A percentile compares a stretch with the other conserved stretches of the same genome.
phyloP scores from a whole-genome alignment of 768 basidiomycete species.

The Leccinellum luteum region DNA sequence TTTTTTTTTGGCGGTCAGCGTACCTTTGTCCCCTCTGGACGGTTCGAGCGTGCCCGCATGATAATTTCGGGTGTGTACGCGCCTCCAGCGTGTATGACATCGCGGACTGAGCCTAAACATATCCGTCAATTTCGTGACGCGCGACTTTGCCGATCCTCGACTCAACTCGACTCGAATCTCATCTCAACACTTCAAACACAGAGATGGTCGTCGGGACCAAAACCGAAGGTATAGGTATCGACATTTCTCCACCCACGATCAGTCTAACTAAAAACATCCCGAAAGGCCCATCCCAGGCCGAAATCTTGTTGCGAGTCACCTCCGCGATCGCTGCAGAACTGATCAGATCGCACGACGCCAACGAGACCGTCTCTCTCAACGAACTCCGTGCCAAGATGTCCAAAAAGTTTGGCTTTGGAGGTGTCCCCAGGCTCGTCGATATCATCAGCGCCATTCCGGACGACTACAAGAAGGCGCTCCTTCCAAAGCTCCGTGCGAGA shows the following conservation, averaged over 20 bases:
- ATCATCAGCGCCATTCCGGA: constrained; percentile 98
- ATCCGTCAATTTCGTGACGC: not conserved
- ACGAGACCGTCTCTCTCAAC: constrained; percentile 80
- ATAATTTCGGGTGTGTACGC: constrained; percentile 6
- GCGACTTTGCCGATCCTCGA: not conserved
- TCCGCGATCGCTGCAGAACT: constrained; percentile 94
- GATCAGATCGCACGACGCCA: constrained; percentile 81
- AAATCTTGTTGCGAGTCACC: constrained; percentile 84
- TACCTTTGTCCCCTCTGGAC: constrained; percentile 30
- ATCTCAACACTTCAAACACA: not conserved
- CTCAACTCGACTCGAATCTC: not conserved
- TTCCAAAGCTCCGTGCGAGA: constrained; percentile 88
- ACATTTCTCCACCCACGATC: not conserved
- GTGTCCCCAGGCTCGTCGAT: constrained; percentile 91
- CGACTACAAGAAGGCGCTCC: constrained; percentile 88
- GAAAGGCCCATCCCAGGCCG: constrained; percentile 82
- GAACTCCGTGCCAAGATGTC: constrained; percentile 82
- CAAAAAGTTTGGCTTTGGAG: constrained; percentile 85
- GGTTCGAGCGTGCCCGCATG: constrained; percentile 19
- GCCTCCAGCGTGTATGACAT: constrained; percentile 7
- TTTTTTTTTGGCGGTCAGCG: not conserved
- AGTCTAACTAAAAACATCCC: not conserved
- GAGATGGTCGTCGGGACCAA: constrained; percentile 42
- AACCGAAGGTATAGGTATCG: constrained; percentile 30
- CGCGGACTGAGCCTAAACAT: constrained; percentile 10